Evolutionary conservation across 129 eudicot species (phyloP), one percentile per base, ranked within the genome.

Genomic region (Flaveria linearis): DNA sequence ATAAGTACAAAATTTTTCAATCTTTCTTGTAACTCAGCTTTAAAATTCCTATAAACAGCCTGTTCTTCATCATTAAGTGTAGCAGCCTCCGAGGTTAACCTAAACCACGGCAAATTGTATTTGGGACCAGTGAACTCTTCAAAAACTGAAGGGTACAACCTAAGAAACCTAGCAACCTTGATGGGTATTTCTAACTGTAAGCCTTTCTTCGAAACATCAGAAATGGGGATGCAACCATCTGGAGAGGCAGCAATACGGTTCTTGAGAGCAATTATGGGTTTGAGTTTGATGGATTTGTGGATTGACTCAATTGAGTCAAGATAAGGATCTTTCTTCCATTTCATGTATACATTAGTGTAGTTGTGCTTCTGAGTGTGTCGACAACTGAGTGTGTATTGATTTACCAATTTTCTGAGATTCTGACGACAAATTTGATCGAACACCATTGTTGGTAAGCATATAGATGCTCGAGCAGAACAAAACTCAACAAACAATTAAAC

Each of bases 91-190:
- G 42, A 71, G 80, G 96, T 92, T 71, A 92, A 65, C 82, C 80
- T 86, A 86, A 92, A 92, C 97, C 97, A 89, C 9, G 97, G 97
- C 23, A 92, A 60, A 68, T 89, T 83, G 69, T 89, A 83, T 33
- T 84, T 62, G 14, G 93, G 96, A 4, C 97, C 97, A 0, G 15
- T 74, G 56, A 89, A 92, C 81, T 92, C 97, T 77, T 92, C 87
- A 53, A 92, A 92, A 69, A 89, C 73, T 8, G 96, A 87, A 0
- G 93, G 97, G 81, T 86, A 87, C 14, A 50, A 60, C 72, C 96
- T 87, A 84, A 92, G 81, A 77, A 85, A 87, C 78, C 83, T 86
- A 42, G 91, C 87, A 73, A 92, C 96, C 75, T 86, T 92, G 46
- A 83, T 78, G 79, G 85, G 86, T 72, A 89, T 78, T 14, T 81